Evolutionary conservation across 2,329 filamentous ascomycete genomes (phyloP).

Genomic region (Scleromitrula shiraiana): DNA sequence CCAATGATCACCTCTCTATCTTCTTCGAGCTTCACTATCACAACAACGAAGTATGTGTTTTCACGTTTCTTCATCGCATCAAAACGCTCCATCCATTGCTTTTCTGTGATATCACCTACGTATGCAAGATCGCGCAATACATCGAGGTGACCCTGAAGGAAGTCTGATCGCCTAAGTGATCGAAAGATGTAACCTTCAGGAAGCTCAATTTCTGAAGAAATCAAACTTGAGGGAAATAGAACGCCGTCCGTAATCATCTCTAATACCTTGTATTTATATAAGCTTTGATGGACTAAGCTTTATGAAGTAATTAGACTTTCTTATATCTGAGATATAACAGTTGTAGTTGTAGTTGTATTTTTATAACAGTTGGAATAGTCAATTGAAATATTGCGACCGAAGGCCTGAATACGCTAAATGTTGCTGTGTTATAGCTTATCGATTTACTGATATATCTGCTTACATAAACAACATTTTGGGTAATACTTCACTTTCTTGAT

Average conservation of each 20-base stretch:
- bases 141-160: neutral
- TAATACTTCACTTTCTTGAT: too few relatives aligned
- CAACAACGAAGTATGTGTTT: conserved; percentile 77
- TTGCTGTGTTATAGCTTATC: too few relatives aligned
- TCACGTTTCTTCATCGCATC: conserved; percentile 56
- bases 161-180: conserved; percentile 6
- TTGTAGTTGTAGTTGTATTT: too few relatives aligned
- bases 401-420: too few relatives aligned
- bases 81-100: conserved; percentile 68
- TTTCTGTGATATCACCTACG: conserved; percentile 73
- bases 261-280: too few relatives aligned
- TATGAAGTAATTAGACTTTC: too few relatives aligned
- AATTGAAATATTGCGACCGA: too few relatives aligned
- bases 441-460: too few relatives aligned
- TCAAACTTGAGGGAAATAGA: conserved; percentile 2
- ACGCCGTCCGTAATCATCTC: neutral
- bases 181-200: conserved; percentile 6
- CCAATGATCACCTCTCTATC: conserved; percentile 68
- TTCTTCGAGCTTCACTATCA: conserved; percentile 49
- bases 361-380: too few relatives aligned
- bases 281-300: too few relatives aligned
- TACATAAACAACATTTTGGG: too few relatives aligned
- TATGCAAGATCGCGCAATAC: conserved; percentile 7
- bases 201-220: conserved; percentile 1
- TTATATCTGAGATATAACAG: too few relatives aligned